A percentile compares a stretch with the other conserved stretches of the same genome.
Evolutionary conservation across 2,329 filamentous ascomycete genomes (phyloP).

Genomic region (Tricladium varicosporioides): DNA sequence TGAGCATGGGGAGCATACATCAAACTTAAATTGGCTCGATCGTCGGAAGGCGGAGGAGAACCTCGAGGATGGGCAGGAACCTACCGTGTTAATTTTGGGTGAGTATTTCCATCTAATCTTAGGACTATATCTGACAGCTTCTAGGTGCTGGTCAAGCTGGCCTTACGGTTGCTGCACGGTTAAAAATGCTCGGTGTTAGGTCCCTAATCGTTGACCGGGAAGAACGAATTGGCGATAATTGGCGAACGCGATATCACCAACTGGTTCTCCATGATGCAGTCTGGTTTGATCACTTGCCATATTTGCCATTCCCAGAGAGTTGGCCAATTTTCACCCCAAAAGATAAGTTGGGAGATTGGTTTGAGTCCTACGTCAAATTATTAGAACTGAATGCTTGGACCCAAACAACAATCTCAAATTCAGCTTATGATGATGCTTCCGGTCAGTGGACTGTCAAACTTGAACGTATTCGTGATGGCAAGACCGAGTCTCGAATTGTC

Average conservation of each 20-base stretch:
- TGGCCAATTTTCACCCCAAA: constrained; percentile 73
- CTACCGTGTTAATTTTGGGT: constrained; percentile 61
- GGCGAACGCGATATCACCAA: constrained; percentile 61
- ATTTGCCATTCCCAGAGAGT: constrained; percentile 58
- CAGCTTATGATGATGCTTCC: constrained; percentile 44
- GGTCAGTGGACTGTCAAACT: constrained; percentile 56
- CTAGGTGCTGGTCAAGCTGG: constrained; percentile 60
- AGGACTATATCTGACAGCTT: background rate
- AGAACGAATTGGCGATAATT: constrained; percentile 60
- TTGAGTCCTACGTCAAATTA: constrained; percentile 60
- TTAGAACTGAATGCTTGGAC: constrained; percentile 69
- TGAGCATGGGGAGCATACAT: constrained; percentile 50
- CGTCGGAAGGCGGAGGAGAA: constrained; percentile 46
- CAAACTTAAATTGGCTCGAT: constrained; percentile 60
- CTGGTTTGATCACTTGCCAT: constrained; percentile 58
- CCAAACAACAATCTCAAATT: constrained; percentile 45
- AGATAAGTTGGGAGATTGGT: constrained; percentile 68
- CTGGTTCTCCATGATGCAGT: constrained; percentile 69
- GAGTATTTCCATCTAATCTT: constrained; percentile 21
- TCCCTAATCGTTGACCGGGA: constrained; percentile 58
- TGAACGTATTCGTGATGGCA: constrained; percentile 35
- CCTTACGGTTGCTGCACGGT: constrained; percentile 54
- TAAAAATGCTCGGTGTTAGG: constrained; percentile 57
- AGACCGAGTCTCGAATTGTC: constrained; percentile 8
- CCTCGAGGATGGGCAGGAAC: constrained; percentile 40